phyloP scores from a whole-genome alignment of 2,329 filamentous ascomycete species.

The Alternaria angustiovoidea region DNA sequence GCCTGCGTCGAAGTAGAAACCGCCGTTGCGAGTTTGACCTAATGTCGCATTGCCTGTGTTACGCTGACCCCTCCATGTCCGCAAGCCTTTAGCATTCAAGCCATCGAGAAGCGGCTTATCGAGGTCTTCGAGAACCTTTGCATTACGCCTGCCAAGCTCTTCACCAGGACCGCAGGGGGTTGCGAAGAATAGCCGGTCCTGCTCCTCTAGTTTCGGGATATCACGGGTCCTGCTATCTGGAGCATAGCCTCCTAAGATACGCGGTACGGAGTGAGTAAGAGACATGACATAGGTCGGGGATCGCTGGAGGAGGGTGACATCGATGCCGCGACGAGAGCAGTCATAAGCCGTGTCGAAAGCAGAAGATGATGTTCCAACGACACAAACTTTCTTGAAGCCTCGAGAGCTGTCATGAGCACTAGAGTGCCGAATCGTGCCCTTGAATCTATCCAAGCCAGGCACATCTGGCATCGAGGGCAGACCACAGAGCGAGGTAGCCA shows the following conservation, averaged over 20 bases:
- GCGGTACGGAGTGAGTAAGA: constrained; percentile 25
- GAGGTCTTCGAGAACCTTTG: constrained; percentile 12
- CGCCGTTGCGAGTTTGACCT: constrained; percentile 54
- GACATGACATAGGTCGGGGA: constrained; percentile 69
- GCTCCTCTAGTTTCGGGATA: constrained; percentile 9
- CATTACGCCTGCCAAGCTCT: constrained; percentile 13
- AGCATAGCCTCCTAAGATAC: constrained; percentile 10
- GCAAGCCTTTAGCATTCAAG: constrained; percentile 12
- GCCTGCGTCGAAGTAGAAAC: constrained; percentile 75
- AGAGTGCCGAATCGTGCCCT: constrained; percentile 65
- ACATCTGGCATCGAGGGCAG: constrained; percentile 44
- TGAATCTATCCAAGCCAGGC: constrained; percentile 61
- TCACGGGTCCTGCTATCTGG: constrained; percentile 8
- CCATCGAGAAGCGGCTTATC: constrained; percentile 14
- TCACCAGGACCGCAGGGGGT: constrained; percentile 12
- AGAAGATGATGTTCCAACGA: constrained; percentile 73
- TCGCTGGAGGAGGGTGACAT: constrained; percentile 74
- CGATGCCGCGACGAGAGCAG: constrained; percentile 69
- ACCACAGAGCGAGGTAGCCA: constrained; percentile 17
- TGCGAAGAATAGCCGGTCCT: constrained; percentile 15
- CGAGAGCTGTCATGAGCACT: constrained; percentile 55
- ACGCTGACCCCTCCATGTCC: constrained; percentile 20
- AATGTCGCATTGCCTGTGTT: constrained; percentile 15
- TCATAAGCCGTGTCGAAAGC: constrained; percentile 74
- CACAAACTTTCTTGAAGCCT: constrained; percentile 64